Percentiles rank a stretch among this genome's conserved stretches.
Conservation (phyloP, 2,329 filamentous ascomycete genomes). For the Apiospora phragmitis region DNA sequence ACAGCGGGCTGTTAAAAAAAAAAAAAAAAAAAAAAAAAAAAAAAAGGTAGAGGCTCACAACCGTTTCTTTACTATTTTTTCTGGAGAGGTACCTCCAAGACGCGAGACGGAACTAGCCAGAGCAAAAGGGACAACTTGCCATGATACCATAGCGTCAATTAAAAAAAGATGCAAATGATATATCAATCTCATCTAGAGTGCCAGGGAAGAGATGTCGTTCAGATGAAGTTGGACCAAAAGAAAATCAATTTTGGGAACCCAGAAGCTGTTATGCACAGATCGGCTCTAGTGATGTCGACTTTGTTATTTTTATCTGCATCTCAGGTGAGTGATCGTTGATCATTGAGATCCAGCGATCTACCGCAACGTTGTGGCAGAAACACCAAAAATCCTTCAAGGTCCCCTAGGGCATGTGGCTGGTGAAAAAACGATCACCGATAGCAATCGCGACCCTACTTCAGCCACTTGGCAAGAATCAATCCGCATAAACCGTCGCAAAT, state of each 20-base stretch:
- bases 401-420: background rate
- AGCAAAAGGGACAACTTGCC: background rate
- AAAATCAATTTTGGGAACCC: background rate
- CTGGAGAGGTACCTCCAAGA: background rate
- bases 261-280: constrained; percentile 1
- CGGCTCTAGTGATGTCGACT: constrained; percentile 6
- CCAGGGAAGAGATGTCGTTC: background rate
- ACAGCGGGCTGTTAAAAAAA: background rate
- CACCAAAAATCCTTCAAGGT: background rate
- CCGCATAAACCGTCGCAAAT: background rate
- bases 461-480: background rate
- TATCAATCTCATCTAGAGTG: background rate
- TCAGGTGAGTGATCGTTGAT: constrained; percentile 8
- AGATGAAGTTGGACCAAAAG: constrained; percentile 2
- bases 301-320: constrained; percentile 8
- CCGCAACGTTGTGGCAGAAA: constrained; percentile 2
- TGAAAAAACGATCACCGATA: background rate
- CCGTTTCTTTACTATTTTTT: background rate
- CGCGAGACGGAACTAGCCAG: background rate
- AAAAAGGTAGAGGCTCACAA: background rate
- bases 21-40: too few species aligned
- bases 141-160: background rate
- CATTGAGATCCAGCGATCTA: constrained; percentile 5
- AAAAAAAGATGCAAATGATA: background rate
- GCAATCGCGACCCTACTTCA: background rate